Percentiles rank a stretch among this genome's conserved stretches.
Conservation (phyloP, 345 rosid genomes). For the Conringia planisiliqua region DNA sequence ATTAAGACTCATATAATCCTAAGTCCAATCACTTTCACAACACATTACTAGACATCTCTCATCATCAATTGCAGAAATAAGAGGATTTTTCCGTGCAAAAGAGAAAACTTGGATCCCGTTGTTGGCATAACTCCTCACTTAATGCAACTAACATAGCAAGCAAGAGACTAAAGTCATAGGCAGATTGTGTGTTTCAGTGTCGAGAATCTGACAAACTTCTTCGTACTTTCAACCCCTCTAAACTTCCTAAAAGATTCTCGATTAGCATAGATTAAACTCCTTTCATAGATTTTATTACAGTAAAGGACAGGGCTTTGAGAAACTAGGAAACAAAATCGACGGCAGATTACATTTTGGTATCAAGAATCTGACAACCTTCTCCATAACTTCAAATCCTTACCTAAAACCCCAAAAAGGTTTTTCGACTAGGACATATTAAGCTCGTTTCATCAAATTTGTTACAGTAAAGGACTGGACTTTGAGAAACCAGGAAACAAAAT, state of each 20-base stretch:
- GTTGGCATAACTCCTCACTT: not conserved
- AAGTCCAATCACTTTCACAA: not conserved
- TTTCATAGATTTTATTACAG: not conserved
- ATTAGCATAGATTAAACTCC: not conserved
- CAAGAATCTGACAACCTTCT: not conserved
- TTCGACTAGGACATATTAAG: not conserved
- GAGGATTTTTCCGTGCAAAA: not conserved
- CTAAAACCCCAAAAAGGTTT: no score
- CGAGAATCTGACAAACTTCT: not conserved
- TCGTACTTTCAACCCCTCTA: not conserved
- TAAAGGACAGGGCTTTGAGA: not conserved
- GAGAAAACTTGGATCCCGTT: not conserved
- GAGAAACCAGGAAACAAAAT: not conserved
- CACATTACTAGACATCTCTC: not conserved
- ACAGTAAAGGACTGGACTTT: not conserved
- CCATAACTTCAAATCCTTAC: not conserved
- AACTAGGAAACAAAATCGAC: not conserved
- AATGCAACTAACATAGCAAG: not conserved
- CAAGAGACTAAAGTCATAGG: not conserved
- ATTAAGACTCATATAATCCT: not conserved
- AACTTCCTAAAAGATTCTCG: not conserved
- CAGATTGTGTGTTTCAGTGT: not conserved
- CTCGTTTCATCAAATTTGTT: not conserved
- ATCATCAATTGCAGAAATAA: not conserved
- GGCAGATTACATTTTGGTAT: not conserved